Conservation (phyloP, 1,284 basidiomycete genomes). For the Trichosporon faecale region DNA sequence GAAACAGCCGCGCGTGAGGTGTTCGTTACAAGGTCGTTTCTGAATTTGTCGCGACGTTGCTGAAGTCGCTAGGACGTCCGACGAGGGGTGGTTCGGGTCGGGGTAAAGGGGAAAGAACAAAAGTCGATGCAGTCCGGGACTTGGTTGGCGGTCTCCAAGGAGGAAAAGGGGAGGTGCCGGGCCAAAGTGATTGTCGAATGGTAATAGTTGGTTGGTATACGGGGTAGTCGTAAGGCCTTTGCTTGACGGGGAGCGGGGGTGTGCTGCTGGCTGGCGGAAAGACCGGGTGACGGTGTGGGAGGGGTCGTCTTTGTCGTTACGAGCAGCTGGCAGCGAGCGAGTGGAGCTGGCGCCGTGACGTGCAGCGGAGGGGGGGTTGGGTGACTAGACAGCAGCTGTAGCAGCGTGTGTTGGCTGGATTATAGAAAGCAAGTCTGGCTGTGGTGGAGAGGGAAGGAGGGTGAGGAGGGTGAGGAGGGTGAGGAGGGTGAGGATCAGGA, state of each 20-base stretch:
- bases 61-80: no score
- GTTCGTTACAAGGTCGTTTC: slow-evolving; percentile 11
- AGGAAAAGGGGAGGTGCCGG: neutral
- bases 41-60: neutral
- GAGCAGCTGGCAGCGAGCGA: neutral
- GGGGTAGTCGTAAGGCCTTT: slow-evolving; percentile 1
- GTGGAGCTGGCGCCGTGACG: neutral
- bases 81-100: neutral
- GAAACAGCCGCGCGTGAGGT: neutral
- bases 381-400: neutral
- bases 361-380: neutral
- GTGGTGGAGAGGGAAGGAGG: neutral
- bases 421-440: neutral
- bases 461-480: no score
- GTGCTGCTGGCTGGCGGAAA: neutral
- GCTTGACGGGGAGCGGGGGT: neutral
- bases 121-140: neutral
- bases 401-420: neutral
- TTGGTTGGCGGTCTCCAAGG: slow-evolving; percentile 1
- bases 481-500: neutral
- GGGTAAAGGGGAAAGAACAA: neutral
- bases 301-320: neutral
- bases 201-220: slow-evolving; percentile 2
- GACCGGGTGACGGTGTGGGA: neutral
- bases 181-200: neutral